A percentile compares a stretch with the other conserved stretches of the same genome.
Conservation (phyloP, 225 moss, liverwort and hornwort species). For the Asterella californica region DNA sequence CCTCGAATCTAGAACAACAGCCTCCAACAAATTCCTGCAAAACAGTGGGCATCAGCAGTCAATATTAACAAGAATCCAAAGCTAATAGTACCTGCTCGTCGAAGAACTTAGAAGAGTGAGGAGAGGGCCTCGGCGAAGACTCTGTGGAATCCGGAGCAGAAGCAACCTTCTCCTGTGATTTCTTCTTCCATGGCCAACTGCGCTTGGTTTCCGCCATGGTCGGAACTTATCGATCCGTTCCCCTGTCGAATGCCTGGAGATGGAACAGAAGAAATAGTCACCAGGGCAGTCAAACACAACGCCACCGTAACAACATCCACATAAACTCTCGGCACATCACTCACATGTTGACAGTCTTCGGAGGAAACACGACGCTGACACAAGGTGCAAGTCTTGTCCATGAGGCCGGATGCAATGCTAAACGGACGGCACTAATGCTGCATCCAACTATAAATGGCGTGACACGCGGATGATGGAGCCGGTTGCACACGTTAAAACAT, state of each 20-base stretch:
- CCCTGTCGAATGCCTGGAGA: background rate
- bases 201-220: constrained; percentile 44
- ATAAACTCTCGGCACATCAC: no score
- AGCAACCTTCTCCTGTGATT: constrained; percentile 32
- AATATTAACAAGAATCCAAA: background rate
- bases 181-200: constrained; percentile 53
- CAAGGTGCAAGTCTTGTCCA: background rate
- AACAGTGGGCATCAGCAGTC: background rate
- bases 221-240: background rate
- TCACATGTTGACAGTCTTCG: background rate
- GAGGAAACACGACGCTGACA: no score
- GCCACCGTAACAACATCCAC: background rate
- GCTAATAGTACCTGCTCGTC: constrained; percentile 24
- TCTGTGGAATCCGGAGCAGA: constrained; percentile 26
- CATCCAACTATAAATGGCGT: no score
- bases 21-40: background rate
- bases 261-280: no score
- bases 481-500: no score
- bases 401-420: background rate
- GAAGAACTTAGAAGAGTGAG: constrained; percentile 32
- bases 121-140: constrained; percentile 41
- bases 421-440: no score
- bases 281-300: background rate
- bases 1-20: no score
- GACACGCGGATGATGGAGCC: no score